Evolutionary conservation across 331 rosid genomes (phyloP).

Genomic region (Quercus phellos): DNA sequence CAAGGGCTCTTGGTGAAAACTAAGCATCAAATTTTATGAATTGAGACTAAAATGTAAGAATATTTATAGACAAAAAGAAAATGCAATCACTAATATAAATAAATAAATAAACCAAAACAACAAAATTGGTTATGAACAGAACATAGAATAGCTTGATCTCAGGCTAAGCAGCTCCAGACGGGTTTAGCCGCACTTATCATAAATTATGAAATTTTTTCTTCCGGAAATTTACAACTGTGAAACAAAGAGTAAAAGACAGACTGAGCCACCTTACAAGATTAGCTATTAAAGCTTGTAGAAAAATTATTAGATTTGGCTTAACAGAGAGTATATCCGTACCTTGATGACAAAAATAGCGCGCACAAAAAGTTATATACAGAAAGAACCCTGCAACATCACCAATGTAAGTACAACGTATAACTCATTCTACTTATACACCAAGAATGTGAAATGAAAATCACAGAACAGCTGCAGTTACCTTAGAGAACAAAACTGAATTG

Average conservation of each 20-base stretch:
- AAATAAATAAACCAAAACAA: not conserved
- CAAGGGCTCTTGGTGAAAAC: not conserved
- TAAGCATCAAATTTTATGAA: not conserved
- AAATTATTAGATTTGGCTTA: conserved; percentile 21
- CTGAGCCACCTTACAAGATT: conserved; percentile 26
- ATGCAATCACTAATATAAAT: not conserved
- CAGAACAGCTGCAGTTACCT: conserved; percentile 36
- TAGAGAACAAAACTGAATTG: conserved; percentile 34
- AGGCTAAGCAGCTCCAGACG: conserved; percentile 38
- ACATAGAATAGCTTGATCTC: conserved; percentile 28
- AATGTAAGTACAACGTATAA: not conserved
- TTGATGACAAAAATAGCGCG: conserved; percentile 39
- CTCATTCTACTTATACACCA: not conserved
- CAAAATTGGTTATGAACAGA: not conserved
- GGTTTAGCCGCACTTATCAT: conserved; percentile 17
- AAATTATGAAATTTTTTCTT: conserved; percentile 20
- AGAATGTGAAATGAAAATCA: conserved; percentile 2
- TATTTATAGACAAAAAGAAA: not conserved
- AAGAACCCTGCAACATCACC: conserved; percentile 44
- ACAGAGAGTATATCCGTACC: conserved; percentile 32
- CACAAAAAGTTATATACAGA: conserved; percentile 51
- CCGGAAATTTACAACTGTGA: conserved; percentile 42
- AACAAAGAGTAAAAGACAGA: conserved; percentile 5
- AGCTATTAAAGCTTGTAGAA: conserved; percentile 17
- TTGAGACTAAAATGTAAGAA: not conserved